Conservation (phyloP, 352 stramenopile genomes). For the Pythium dissimile region DNA sequence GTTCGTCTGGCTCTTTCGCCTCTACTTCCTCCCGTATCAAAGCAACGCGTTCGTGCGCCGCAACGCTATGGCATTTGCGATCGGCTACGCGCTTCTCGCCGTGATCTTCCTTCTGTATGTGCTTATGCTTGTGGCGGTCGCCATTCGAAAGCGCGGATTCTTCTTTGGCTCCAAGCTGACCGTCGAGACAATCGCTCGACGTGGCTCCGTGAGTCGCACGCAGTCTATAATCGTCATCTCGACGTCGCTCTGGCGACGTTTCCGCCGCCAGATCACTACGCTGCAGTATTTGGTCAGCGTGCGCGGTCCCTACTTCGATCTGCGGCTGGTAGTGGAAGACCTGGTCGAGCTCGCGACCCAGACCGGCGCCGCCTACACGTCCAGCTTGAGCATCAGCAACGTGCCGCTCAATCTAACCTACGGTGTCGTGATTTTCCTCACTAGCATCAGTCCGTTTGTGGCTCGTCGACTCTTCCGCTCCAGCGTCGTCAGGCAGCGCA, state of each 20-base stretch:
- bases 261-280: not conserved
- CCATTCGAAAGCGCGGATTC: not conserved
- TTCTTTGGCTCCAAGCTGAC: not conserved
- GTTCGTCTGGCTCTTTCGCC: not conserved
- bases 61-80: not conserved
- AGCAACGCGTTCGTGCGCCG: not conserved
- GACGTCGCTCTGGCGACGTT: not conserved
- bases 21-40: not conserved
- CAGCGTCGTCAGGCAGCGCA: not conserved
- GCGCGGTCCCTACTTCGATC: not conserved
- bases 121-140: not conserved
- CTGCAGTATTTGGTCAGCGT: not conserved
- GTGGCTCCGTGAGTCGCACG: not conserved
- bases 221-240: not conserved
- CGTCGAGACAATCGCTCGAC: not conserved
- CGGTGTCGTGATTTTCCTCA: slow-evolving; percentile 16
- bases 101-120: not conserved
- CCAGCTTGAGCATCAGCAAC: slow-evolving; percentile 5
- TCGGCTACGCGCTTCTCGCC: not conserved
- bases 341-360: not conserved
- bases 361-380: not conserved
- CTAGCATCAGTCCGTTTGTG: not conserved
- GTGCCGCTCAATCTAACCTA: slow-evolving; percentile 4
- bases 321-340: not conserved
- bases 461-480: not conserved